Base-by-base conservation (phyloP, 140 eudicot genomes). In the Bidens hawaiensis region DNA sequence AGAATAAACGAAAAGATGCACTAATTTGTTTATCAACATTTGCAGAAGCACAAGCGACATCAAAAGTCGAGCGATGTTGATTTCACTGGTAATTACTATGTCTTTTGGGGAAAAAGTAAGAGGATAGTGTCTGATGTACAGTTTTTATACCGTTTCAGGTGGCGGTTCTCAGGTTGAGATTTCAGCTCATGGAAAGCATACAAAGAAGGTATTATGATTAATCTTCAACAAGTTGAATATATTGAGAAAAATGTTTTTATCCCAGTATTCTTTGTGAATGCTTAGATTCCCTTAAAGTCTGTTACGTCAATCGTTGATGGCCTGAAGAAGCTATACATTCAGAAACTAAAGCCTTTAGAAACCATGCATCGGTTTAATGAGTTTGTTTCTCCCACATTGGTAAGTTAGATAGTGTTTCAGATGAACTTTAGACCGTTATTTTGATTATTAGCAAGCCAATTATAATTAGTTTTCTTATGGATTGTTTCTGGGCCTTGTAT, bases 301-400 rank as follows among this genome's bases (percentile, higher is more conserved):
- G 97, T 90, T 23, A 90, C 95, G 17, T 90, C 97, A 19, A 82
- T 90, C 8, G 50, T 81, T 30, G 97, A 90, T 79, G 97, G 97
- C 38, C 67, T 90, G 79, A 90, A 90, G 83, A 86, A 80, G 76
- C 72, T 86, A 64, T 90, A 90, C 60, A 59, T 81, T 55, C 80
- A 90, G 79, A 90, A 82, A 68, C 66, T 90, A 69, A 86, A 81
- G 79, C 97, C 97, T 21, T 60, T 86, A 64, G 97, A 90, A 76
- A 49, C 64, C 17, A 82, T 85, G 65, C 86, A 90, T 57, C 80
- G 64, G 22, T 90, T 83, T 49, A 71, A 83, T 68, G 95, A 90
- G 60, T 90, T 90, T 71, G 95, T 82, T 36, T 86, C 95, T 57
- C 95, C 97, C 8, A 12, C 74, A 38, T 77, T 90, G 89, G 95